phyloP scores from a whole-genome alignment of 2,329 filamentous ascomycete species.

The Atkinsonella hypoxylon region DNA sequence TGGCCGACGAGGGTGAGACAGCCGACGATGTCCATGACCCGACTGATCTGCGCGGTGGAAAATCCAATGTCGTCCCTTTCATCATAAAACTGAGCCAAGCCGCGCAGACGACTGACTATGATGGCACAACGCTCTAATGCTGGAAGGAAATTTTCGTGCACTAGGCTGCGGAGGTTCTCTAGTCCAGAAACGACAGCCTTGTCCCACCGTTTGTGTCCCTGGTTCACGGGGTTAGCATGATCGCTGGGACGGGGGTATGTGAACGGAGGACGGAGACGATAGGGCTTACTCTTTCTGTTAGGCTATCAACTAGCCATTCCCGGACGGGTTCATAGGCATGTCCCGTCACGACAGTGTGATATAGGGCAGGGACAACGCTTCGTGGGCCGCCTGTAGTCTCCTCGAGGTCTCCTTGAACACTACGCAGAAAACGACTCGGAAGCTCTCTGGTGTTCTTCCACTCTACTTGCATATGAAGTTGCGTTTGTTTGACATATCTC shows the following conservation, averaged over 20 bases:
- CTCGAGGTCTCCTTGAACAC: conserved; percentile 63
- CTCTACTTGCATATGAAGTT: conserved; percentile 67
- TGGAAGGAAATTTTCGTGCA: conserved; percentile 82
- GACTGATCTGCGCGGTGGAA: conserved; percentile 48
- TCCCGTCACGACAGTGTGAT: conserved; percentile 75
- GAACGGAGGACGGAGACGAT: conserved; percentile 8
- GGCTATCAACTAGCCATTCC: conserved; percentile 80
- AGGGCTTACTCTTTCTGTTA: conserved; percentile 59
- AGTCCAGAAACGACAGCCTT: conserved; percentile 71
- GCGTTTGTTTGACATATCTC: conserved; percentile 71
- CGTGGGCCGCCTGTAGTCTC: conserved; percentile 43
- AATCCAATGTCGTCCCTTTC: conserved; percentile 55
- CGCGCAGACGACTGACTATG: conserved; percentile 70
- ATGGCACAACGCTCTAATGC: conserved; percentile 74
- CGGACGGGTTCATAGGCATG: conserved; percentile 63
- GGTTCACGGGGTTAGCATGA: not conserved
- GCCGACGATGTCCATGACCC: conserved; percentile 57
- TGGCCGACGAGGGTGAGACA: conserved; percentile 67
- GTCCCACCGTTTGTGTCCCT: conserved; percentile 94
- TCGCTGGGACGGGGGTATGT: not conserved
- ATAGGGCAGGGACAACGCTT: conserved; percentile 62
- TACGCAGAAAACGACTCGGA: conserved; percentile 63
- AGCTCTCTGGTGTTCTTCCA: conserved; percentile 76
- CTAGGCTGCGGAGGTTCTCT: conserved; percentile 60
- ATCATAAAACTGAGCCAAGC: conserved; percentile 71